Base-by-base conservation (phyloP, 164 flowering plant species). In the Hamamelis virginiana region DNA sequence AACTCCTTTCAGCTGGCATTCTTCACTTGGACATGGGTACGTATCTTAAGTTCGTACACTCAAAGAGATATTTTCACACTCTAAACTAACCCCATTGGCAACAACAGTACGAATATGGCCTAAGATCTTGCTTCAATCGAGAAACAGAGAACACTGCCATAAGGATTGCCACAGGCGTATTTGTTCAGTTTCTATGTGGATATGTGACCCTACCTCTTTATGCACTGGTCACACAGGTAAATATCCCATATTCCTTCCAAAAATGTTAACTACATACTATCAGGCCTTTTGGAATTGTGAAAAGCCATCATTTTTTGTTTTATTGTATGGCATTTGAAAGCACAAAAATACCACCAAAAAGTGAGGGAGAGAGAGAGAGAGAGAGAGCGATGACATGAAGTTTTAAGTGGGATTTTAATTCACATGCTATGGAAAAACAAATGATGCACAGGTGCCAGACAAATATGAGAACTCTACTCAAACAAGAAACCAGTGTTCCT, bases 161-260 rank as follows among this genome's bases (percentile, higher is more conserved):
- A 59, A 74, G 76, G 69, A 68, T 84, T 10, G 62, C 59, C 16
- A 72, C 80, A 74, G 88, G 88, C 9, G 60, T 84, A n/a, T 4
- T 75, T 3, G 83, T 83, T 46, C 90, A 83, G 59, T 62, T 84
- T 55, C 77, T 86, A 19, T 83, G 88, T 21, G 86, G 90, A 45
- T 86, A 84, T 51, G 80, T 80, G 38, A 84, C 90, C 21, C 73
- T 86, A 44, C 90, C 90, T 53, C 81, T 83, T 18, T 81, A 83
- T 70, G 83, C 87, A 50, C 74, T 84, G 1, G 88, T 86, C 65
- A 86, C 88, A 44, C 87, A 84, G 85, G 90, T 84, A 83, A 53
- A 56, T 15, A 51, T 44, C 26, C 23, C 26, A 21, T 21, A 55
- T 55, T 21, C 6, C 59, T 21, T 53, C 9, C 22, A 19, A 51